These are phyloP conservation scores for Casuarina equisetifolia DNA, from an alignment of 306 rosid genomes.

Conservation along the genomic window DNA sequence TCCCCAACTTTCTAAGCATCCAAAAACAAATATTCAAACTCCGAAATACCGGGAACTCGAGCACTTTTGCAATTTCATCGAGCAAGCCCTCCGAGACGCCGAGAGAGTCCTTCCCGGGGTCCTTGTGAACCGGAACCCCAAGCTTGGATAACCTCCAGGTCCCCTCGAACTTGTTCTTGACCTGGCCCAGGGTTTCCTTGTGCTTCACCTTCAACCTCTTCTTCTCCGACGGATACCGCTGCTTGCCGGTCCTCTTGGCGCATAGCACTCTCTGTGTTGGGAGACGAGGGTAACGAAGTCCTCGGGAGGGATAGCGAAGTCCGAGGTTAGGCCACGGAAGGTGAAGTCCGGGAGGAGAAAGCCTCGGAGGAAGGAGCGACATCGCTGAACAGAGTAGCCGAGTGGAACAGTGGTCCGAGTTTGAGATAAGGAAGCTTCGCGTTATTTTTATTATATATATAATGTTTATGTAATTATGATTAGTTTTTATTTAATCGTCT, in stretches of 20 bases:
- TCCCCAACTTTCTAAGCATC: background rate
- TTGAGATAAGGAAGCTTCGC: conserved; percentile 27
- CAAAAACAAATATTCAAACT: background rate
- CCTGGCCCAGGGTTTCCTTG: conserved; percentile 40
- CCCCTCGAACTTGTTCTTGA: conserved; percentile 56
- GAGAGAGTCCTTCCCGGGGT: conserved; percentile 84
- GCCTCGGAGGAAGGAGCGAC: conserved; percentile 55
- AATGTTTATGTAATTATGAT: no score
- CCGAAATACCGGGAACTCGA: conserved; percentile 66
- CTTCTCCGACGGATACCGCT: conserved; percentile 91
- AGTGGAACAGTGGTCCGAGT: background rate
- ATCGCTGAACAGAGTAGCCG: conserved; percentile 26
- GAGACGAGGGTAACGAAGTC: conserved; percentile 24
- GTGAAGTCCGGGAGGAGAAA: conserved; percentile 22
- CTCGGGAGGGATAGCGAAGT: conserved; percentile 5
- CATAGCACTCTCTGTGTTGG: conserved; percentile 41
- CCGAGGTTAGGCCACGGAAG: conserved; percentile 27
- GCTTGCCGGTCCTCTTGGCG: conserved; percentile 77
- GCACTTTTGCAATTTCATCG: conserved; percentile 64
- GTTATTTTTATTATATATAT: no score
- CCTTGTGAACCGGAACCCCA: conserved; percentile 58
- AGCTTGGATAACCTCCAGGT: conserved; percentile 85
- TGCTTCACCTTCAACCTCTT: conserved; percentile 66
- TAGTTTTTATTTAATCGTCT: no score
- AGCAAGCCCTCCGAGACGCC: conserved; percentile 69